Conservation (phyloP, 768 basidiomycete genomes). For the Xerocomellus dryophilus region DNA sequence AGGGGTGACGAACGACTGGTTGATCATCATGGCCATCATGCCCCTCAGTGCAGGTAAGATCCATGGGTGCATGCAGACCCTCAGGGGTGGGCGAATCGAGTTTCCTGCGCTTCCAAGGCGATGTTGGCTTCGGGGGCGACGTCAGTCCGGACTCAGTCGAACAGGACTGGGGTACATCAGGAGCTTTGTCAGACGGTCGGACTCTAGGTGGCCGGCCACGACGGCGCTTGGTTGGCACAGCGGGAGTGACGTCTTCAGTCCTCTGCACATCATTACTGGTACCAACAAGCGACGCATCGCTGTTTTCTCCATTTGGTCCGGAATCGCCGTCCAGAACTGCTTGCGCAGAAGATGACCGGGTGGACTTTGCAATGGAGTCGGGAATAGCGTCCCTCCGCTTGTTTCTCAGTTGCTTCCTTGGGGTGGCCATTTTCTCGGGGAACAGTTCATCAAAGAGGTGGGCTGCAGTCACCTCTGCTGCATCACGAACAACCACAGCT, state of each 20-base stretch:
- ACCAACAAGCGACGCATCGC: slow-evolving; percentile 8
- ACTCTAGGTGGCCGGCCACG: slow-evolving; percentile 33
- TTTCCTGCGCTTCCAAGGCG: slow-evolving; percentile 46
- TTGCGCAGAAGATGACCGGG: slow-evolving; percentile 20
- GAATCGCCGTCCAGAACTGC: slow-evolving; percentile 12
- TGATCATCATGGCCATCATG: slow-evolving; percentile 9
- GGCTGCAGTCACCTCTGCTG: slow-evolving; percentile 23
- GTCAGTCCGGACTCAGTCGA: slow-evolving; percentile 7
- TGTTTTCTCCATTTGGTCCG: slow-evolving; percentile 5
- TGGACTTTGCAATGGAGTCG: slow-evolving; percentile 18
- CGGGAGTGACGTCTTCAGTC: slow-evolving; percentile 3
- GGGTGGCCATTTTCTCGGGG: slow-evolving; percentile 11
- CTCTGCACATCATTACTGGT: neutral
- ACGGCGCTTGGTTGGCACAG: slow-evolving; percentile 30
- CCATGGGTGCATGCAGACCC: slow-evolving; percentile 19
- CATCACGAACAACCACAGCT: neutral
- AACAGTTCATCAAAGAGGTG: slow-evolving; percentile 34
- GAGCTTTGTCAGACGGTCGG: slow-evolving; percentile 12
- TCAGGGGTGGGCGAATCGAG: slow-evolving; percentile 35
- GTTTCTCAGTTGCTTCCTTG: slow-evolving; percentile 19
- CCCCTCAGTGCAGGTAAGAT: neutral
- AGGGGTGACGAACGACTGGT: neutral
- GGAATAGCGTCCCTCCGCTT: slow-evolving; percentile 12
- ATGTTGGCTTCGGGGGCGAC: slow-evolving; percentile 17
- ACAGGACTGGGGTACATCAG: neutral